These are phyloP conservation scores for Cyclotella distinguenda DNA, from an alignment of 108 stramenopile genomes.

Conservation along the genomic window DNA sequence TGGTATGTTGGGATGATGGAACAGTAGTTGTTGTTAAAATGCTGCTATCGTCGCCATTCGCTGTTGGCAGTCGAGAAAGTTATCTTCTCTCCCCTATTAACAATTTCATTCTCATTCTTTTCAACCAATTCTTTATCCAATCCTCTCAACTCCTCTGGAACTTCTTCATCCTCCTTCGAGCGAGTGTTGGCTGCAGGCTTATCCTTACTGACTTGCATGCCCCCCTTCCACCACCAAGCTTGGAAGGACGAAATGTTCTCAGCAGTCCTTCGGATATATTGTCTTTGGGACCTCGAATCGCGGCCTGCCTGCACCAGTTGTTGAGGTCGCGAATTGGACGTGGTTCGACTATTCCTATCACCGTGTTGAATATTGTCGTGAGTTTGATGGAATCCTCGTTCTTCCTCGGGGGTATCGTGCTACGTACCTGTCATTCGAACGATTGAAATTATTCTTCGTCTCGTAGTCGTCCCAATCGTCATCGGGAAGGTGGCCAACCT, in stretches of 20 bases:
- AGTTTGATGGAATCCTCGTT: not conserved
- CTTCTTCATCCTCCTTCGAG: constrained; percentile 62
- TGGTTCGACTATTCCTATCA: too few relatives aligned
- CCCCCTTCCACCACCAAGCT: constrained; percentile 37
- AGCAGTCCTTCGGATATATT: constrained; percentile 72
- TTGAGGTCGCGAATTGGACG: constrained; percentile 3
- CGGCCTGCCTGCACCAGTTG: constrained; percentile 10
- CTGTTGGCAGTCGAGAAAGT: too few relatives aligned
- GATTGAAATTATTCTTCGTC: not conserved
- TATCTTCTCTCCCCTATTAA: constrained; percentile 64
- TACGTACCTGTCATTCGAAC: not conserved
- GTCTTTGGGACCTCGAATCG: constrained; percentile 36
- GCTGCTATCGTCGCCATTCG: too few relatives aligned
- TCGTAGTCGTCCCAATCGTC: constrained; percentile 34
- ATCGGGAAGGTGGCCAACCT: constrained; percentile 15
- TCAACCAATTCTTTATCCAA: constrained; percentile 86
- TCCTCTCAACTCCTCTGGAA: constrained; percentile 82
- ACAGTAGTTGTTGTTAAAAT: too few relatives aligned
- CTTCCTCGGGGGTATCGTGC: not conserved
- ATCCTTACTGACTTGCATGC: constrained; percentile 14
- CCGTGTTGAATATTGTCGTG: not conserved
- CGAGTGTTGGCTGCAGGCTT: constrained; percentile 2
- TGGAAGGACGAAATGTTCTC: constrained; percentile 78
- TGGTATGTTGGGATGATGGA: too few relatives aligned
- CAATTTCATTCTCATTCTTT: constrained; percentile 84